phyloP scores from a whole-genome alignment of 2,329 filamentous ascomycete species.

The Colletotrichum tabaci region DNA sequence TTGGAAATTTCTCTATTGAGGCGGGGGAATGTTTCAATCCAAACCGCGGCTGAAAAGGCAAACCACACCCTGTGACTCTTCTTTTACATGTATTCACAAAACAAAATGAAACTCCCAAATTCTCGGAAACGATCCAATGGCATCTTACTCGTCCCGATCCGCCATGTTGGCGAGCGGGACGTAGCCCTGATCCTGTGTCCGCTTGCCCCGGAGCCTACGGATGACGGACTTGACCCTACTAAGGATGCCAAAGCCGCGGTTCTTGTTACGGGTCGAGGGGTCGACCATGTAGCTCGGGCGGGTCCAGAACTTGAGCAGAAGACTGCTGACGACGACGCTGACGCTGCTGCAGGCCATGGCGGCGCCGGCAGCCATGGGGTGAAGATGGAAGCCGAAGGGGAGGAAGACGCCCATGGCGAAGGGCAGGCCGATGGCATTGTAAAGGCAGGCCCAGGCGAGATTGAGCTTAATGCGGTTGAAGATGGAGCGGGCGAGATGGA shows the following conservation, averaged over 20 bases:
- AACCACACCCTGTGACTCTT: background rate
- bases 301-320: slow-evolving; percentile 90
- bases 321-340: slow-evolving; percentile 86
- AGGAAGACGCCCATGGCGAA: slow-evolving; percentile 98
- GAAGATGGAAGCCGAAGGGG: slow-evolving; percentile 87
- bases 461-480: slow-evolving; percentile 96
- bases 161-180: slow-evolving; percentile 68
- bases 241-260: slow-evolving; percentile 60
- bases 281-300: slow-evolving; percentile 90
- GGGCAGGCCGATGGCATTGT: slow-evolving; percentile 91
- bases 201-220: slow-evolving; percentile 52
- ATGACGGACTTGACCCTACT: slow-evolving; percentile 60
- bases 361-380: slow-evolving; percentile 93
- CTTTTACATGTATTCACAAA: slow-evolving; percentile 18
- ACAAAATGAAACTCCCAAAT: background rate
- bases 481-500: slow-evolving; percentile 86
- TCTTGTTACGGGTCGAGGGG: slow-evolving; percentile 72
- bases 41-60: background rate
- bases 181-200: slow-evolving; percentile 69
- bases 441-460: slow-evolving; percentile 91
- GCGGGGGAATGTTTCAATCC: background rate
- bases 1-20: background rate
- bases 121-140: background rate
- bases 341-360: slow-evolving; percentile 95
- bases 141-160: slow-evolving; percentile 51